Base-by-base conservation (phyloP, 2,329 filamentous ascomycete species). In the Fusarium pilosicola region DNA sequence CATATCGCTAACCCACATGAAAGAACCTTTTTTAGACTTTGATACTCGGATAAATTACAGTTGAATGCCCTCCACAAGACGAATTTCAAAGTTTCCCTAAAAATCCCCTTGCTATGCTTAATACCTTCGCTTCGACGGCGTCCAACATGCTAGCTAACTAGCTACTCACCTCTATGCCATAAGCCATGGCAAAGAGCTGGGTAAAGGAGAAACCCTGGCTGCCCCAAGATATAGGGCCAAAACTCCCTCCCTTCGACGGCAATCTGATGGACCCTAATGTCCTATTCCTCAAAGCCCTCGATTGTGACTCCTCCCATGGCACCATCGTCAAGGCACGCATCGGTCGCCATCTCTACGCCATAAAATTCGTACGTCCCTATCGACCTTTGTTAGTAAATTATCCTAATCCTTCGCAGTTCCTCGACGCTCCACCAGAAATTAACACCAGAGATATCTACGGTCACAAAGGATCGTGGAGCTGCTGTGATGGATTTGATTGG, bases 401-500 rank as follows among this genome's bases (percentile, higher is more conserved):
- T 30, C 10, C 46, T 49, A 32, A 49, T 5, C 5, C 6, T 6
- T 20, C 0, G 2, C 3, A 58, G 30, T 36, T 58, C 32, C 8
- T n/a, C 8, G 8, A 2, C 1, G 17, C 22, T 15, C 22, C 15
- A 13, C 4, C 12, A 2, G 20, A 22, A 0, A 26, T 45, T 7
- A 28, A n/a, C 4, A 49, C 20, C 1, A 54, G 20, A 20, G 51
- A n/a, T 1, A 13, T 36, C 8, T 58, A 38, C 24, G 32, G 20
- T 14, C 20, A 38, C 2, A 20, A 11, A 22, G 12, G 15, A 10
- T 17, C 10, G 1, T 36, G 30, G 42, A 28, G 32, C 10, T 68
- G 66, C 15, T 68, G 38, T 8, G 20, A 56, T 9, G 20, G 17
- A 1, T 72, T 72, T 6, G 42, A 72, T 12, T 45, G 48, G 30